phyloP scores from a whole-genome alignment of 2,329 filamentous ascomycete genomes.

The Aureobasidium melanogenum region DNA sequence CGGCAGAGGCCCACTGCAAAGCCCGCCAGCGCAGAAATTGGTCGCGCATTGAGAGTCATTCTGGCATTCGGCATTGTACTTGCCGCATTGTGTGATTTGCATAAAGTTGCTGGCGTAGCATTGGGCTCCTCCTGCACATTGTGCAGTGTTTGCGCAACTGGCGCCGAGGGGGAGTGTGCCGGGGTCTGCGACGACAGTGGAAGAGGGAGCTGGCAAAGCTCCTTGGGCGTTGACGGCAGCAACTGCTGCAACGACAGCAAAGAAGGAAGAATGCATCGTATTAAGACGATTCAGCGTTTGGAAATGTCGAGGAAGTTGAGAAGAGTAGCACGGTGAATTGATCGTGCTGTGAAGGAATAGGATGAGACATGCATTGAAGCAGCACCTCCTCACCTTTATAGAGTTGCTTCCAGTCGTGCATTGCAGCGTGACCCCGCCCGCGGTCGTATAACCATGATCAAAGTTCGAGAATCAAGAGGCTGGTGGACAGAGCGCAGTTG shows the following conservation, averaged over 20 bases:
- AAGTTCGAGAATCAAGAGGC: neutral
- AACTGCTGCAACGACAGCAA: neutral
- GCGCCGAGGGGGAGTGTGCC: conserved; percentile 18
- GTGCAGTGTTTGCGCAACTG: conserved; percentile 14
- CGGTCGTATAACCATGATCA: neutral
- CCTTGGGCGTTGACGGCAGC: conserved; percentile 3
- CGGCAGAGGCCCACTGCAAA: conserved; percentile 19
- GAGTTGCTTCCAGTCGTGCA: neutral
- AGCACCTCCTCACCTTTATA: neutral
- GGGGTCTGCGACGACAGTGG: conserved; percentile 15
- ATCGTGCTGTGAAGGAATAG: neutral
- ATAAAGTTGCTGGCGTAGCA: conserved; percentile 17
- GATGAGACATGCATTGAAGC: neutral
- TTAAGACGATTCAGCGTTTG: neutral
- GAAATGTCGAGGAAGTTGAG: neutral
- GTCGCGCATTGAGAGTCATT: conserved; percentile 18
- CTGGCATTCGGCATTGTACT: conserved; percentile 20
- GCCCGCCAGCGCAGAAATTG: conserved; percentile 20
- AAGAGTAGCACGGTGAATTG: neutral
- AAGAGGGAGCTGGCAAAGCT: neutral
- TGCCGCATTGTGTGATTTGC: conserved; percentile 17
- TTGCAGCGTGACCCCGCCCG: neutral
- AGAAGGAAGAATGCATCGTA: conserved; percentile 1
- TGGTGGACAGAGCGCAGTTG: neutral
- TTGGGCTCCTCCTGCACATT: conserved; percentile 16